Base-by-base conservation (phyloP, 2,329 filamentous ascomycete genomes). In the Colletotrichum musicola region DNA sequence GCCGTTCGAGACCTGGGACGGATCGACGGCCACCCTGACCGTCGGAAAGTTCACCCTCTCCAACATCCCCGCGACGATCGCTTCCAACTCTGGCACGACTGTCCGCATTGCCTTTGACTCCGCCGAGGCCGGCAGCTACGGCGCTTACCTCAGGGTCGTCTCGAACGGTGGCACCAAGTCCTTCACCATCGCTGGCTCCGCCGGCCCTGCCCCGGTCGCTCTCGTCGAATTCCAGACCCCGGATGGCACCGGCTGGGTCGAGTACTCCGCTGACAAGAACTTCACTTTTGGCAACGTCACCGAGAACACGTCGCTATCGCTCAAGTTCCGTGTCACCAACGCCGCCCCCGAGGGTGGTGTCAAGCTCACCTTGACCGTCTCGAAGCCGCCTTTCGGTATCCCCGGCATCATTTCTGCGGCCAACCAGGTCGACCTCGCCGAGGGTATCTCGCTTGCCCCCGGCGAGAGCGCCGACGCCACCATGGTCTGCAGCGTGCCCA, bases 371-470 rank as follows among this genome's bases (percentile, higher is more conserved):
- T 76, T 89, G 14, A 89, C 87, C 0, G 86, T 90, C 2, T 90
- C 88, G 0, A 90, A 90, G 73, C 86, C 87, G 4, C 88, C 88
- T 0, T 89, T 86, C 61, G 87, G 86, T 14, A 80, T 87, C 3
- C 72, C 77, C n/a, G 84, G 86, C 3, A 82, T 89, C 22, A 82
- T 90, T 46, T 80, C 82, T 20, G 84, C 87, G 0, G 81, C 80
- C 13, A 90, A 89, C 73, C 81, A 84, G 18, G 80, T 88, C 9
- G 88, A 89, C 55, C 82, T 90, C 1, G 86, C 84, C 0, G 88
- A 90, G 72, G 88, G 88, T 3, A 86, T 84, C 0, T 76, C 79
- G 1, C 76, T 90, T 1, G 75, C 77, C 0, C 82, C 86, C 0
- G 85, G 85, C 0, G 74, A 87, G 71, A 88, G 81, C 54, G 81